Base-by-base conservation (phyloP, 2,329 filamentous ascomycete genomes). In the Talaromyces islandicus region DNA sequence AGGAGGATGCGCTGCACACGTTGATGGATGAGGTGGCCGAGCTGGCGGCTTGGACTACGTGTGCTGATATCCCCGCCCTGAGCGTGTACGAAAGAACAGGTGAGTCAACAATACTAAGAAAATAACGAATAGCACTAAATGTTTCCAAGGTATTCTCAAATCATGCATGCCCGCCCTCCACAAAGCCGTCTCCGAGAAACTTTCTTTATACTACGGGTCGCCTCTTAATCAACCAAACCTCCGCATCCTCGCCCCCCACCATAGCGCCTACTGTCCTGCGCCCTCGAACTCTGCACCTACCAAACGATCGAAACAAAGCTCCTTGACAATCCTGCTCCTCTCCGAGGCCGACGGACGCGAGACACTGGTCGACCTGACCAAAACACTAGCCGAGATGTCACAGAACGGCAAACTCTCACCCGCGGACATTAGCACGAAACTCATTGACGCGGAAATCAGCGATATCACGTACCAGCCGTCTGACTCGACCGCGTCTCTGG, bases 21-120 rank as follows among this genome's bases (percentile, higher is more conserved):
- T 77, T 99, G 62, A 86, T 97, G 69, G 91, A 95, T 68, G 92
- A 99, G 76, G 89, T 91, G 14, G 89, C 92, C 46, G 94, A 99
- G 73, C 84, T 99, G 63, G 87, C 90, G 21, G 93, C 93, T 3
- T 99, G 94, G 94, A 94, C 90, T 72, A 88, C 91, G 29, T 91
- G 91, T 69, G 90, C 91, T 25, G 92, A 92, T 7, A 96, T 99
- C 63, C 88, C 90, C 12, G 85, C 88, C 73, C 79, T 99, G 66
- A 96, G 92, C 54, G 82, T 99, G 29, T 99, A 99, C 72, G 94
- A 99, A 76, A 88, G 86, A 75, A 94, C 88, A 63, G 93, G 92
- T 95, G 30, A 6, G 32, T 12, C 17, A n/a, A n/a, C n/a, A n/a
- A n/a, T n/a, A n/a, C n/a, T n/a, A n/a, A n/a, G n/a, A n/a, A n/a